Base-by-base conservation (phyloP, 192 early-diverging fungal species). In the Umbelopsis sp. region DNA sequence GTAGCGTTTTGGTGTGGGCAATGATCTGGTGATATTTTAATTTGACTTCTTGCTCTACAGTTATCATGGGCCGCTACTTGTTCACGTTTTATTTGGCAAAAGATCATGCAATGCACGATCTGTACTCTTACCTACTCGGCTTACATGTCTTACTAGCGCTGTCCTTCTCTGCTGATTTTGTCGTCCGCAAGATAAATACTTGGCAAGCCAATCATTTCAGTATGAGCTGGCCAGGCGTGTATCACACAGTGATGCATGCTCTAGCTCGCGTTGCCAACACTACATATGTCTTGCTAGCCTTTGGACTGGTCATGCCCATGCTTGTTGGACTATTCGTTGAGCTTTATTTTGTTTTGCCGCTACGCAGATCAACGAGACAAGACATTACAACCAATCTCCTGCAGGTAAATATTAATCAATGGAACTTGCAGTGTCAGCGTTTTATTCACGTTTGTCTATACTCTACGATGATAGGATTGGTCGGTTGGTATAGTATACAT, bases 121-220 rank as follows among this genome's bases (percentile, higher is more conserved):
- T 95, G 13, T 90, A 94, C 71, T 77, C 93, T 20, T 86, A 93
- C 61, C 70, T 84, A 2, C 58, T 93, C 25, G 97, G 97, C 1
- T 64, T 91, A 30, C 86, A 90, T 65, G 69, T 88, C 18, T 69
- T 88, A 45, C 50, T 71, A 37, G 33, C 30, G 27, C 10, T 79
- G 16, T 70, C 58, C 50, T 35, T 74, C 67, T 15, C 44, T 51
- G 49, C 74, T 44, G 83, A 75, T 37, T 88, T 71, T 74, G 47
- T 45, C 58, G 51, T 68, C 71, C 48, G 55, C 69, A 51, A 66
- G 35, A 52, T 71, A 67, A 35, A 21, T 33, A 61, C 51, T 20
- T 58, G 46, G 64, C 51, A 35, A 41, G 49, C 67, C 37, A 46
- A 45, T 45, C 51, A 46, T 27, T 61, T 72, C 21, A 68, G 71